These are phyloP conservation scores for Lasiodiplodia gonubiensis DNA, from an alignment of 2,329 filamentous ascomycete species.

Conservation along the genomic window DNA sequence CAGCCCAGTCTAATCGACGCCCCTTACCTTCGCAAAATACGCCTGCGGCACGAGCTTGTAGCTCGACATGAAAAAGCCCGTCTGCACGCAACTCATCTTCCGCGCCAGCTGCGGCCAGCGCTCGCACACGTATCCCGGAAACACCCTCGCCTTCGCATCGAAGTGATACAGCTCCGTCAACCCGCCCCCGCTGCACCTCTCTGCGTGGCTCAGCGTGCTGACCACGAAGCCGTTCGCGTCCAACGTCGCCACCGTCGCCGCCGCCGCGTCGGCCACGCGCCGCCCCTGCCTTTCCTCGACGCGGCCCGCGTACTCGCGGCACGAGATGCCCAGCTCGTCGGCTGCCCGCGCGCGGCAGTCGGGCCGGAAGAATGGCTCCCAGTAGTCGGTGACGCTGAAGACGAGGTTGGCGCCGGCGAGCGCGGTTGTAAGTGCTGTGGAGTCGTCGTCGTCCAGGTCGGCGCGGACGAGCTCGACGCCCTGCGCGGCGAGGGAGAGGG, in stretches of 20 bases:
- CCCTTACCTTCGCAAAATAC: slow-evolving; percentile 16
- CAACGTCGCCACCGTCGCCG: slow-evolving; percentile 5
- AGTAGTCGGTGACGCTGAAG: slow-evolving; percentile 59
- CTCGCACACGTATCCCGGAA: slow-evolving; percentile 30
- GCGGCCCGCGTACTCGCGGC: slow-evolving; percentile 29
- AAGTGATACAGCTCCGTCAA: slow-evolving; percentile 29
- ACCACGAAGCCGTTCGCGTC: slow-evolving; percentile 31
- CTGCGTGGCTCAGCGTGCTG: slow-evolving; percentile 26
- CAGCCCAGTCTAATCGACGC: too few species aligned
- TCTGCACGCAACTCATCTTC: slow-evolving; percentile 34
- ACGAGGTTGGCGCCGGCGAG: slow-evolving; percentile 56
- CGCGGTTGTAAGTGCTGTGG: neutral
- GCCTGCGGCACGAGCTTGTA: slow-evolving; percentile 11
- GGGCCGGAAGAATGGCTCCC: slow-evolving; percentile 21
- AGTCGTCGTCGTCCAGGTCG: slow-evolving; percentile 49
- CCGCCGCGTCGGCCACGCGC: slow-evolving; percentile 32
- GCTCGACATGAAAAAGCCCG: slow-evolving; percentile 32
- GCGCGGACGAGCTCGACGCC: slow-evolving; percentile 61
- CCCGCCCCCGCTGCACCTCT: slow-evolving; percentile 4
- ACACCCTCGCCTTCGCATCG: slow-evolving; percentile 33
- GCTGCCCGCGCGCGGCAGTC: neutral
- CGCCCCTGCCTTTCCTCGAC: slow-evolving; percentile 31
- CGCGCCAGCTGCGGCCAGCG: slow-evolving; percentile 30
- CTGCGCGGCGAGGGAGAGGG: slow-evolving; percentile 51
- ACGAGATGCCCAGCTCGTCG: neutral